Evolutionary conservation across 2,329 filamentous ascomycete species (phyloP), one percentile per base, ranked within the genome.

Genomic region (Botryotinia convoluta): DNA sequence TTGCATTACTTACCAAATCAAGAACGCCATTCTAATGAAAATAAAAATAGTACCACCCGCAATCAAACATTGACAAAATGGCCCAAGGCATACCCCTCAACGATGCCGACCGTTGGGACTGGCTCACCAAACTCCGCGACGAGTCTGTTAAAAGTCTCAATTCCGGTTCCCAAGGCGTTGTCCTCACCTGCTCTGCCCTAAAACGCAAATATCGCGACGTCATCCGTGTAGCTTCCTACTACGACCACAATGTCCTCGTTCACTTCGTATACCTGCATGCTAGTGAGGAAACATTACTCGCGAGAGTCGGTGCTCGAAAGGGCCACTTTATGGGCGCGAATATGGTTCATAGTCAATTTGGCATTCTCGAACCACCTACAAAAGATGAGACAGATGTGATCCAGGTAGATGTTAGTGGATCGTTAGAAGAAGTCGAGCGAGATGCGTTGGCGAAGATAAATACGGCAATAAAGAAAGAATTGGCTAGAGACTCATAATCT

Each of bases 171-270:
- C 84, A 87, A 44, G 92, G 94, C 67, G 96, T 98, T n/a, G 93
- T 99, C 68, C 88, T 99, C 74, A 97, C 96, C 71, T 99, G 96
- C 87, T 97, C 94, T 20, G 96, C 95, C 1, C 88, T 99, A 71
- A 98, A 98, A 87, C 93, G 93, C 82, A 98, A 97, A 84, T 99
- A 99, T 86, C 91, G 96, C 78, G 96, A 99, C 79, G 93, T 95
- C 75, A 93, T 96, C 81, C 90, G 93, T 45, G 90, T 95, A 14
- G 93, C 93, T 12, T 90, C 90, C 26, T 94, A 95, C 84, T 92
- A 92, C 82, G 87, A 90, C 76, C 88, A 90, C 72, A 87, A 88
- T 72, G 88, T 95, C n/a, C 86, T 88, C 75, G 89, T 98, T 69
- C 95, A 98, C 84, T 98, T 99, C 81, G 91, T 99, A 78, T 99